A percentile compares a stretch with the other conserved stretches of the same genome.
These are phyloP conservation scores for Leccinum uliginosum DNA, from an alignment of 768 basidiomycete species.

Conservation along the genomic window DNA sequence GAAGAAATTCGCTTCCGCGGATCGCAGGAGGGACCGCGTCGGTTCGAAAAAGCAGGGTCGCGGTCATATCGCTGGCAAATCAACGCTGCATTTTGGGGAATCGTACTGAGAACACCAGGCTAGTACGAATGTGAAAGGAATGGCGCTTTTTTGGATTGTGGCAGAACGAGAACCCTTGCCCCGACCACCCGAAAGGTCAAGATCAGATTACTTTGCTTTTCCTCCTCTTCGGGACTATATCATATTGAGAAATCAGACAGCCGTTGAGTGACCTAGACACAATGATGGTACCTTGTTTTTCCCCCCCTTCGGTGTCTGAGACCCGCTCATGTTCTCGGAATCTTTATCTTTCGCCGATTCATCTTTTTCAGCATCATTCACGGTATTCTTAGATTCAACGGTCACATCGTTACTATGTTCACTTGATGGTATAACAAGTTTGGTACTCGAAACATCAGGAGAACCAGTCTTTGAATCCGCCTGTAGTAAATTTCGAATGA, in stretches of 20 bases:
- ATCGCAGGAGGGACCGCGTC: constrained; percentile 1
- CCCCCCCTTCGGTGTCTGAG: constrained; percentile 20
- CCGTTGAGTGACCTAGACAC: background rate
- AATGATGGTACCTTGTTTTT: constrained; percentile 13
- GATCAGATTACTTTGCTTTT: background rate
- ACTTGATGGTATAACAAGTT: constrained; percentile 27
- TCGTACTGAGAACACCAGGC: constrained; percentile 13
- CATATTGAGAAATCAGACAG: constrained; percentile 8
- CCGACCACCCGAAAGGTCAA: background rate
- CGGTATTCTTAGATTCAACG: constrained; percentile 17
- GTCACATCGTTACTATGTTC: constrained; percentile 24
- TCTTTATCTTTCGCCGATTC: constrained; percentile 28
- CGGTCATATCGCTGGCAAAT: constrained; percentile 9
- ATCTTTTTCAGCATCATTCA: constrained; percentile 26
- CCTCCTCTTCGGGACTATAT: background rate
- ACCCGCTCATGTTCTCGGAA: constrained; percentile 6
- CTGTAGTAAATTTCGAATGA: constrained; percentile 25
- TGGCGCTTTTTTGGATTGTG: constrained; percentile 1
- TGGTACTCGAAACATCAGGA: constrained; percentile 14
- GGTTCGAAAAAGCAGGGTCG: constrained; percentile 1
- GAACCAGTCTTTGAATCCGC: constrained; percentile 4
- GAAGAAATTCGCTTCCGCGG: constrained; percentile 8
- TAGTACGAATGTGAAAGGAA: constrained; percentile 3
- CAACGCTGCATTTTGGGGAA: constrained; percentile 1
- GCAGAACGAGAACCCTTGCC: background rate